A percentile compares a stretch with the other conserved stretches of the same genome.
Conservation (phyloP, 805 yeast genomes). For the Metschnikowia similis region DNA sequence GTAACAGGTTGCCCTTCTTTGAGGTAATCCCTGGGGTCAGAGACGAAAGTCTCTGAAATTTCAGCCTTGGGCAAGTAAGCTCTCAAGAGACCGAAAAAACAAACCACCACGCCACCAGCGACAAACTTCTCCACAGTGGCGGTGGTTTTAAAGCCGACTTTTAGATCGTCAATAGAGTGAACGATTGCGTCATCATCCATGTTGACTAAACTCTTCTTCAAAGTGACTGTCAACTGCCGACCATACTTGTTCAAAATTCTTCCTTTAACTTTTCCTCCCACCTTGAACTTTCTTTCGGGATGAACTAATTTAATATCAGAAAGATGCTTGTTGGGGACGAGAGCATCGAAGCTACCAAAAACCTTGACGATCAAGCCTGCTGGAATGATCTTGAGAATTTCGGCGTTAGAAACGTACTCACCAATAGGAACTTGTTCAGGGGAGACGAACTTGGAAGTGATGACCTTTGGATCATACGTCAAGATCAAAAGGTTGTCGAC, state of each 20-base stretch:
- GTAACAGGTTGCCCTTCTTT: conserved; percentile 77
- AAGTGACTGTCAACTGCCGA: conserved; percentile 54
- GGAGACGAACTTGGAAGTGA: conserved; percentile 63
- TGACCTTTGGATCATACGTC: conserved; percentile 61
- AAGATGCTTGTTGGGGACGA: conserved; percentile 70
- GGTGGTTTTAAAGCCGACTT: conserved; percentile 48
- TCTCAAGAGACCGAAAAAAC: conserved; percentile 72
- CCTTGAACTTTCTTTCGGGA: conserved; percentile 89
- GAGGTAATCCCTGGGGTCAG: conserved; percentile 71
- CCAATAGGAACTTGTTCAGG: conserved; percentile 76
- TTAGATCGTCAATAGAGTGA: conserved; percentile 34
- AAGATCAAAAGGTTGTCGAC: conserved; percentile 65
- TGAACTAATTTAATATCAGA: conserved; percentile 79
- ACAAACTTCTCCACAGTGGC: conserved; percentile 73
- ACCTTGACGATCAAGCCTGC: conserved; percentile 68
- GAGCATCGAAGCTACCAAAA: conserved; percentile 65
- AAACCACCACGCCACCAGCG: conserved; percentile 74
- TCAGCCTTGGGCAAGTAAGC: conserved; percentile 86
- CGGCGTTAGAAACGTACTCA: conserved; percentile 49
- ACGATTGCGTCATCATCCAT: conserved; percentile 53
- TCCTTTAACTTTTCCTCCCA: conserved; percentile 75
- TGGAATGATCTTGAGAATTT: conserved; percentile 52
- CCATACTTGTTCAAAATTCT: conserved; percentile 57
- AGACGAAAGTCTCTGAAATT: conserved; percentile 83
- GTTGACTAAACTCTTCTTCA: conserved; percentile 80